Percentiles rank a stretch among this genome's conserved stretches.
These are phyloP conservation scores for Aspergillus asperescens DNA, from an alignment of 495 filamentous ascomycete genomes.

Conservation along the genomic window DNA sequence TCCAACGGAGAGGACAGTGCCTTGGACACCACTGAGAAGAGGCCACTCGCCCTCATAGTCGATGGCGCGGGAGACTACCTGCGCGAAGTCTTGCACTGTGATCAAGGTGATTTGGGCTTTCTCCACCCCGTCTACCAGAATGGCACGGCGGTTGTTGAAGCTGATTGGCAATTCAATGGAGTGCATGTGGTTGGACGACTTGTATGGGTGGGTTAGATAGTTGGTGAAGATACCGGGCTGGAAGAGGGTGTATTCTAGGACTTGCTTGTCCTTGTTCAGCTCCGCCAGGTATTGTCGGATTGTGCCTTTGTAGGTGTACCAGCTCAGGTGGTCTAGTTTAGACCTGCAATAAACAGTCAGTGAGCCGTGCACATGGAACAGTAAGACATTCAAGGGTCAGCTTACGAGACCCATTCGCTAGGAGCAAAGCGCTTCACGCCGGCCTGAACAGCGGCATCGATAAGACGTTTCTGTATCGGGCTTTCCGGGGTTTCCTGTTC, in stretches of 20 bases:
- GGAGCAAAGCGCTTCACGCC: constrained; percentile 56
- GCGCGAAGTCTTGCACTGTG: constrained; percentile 42
- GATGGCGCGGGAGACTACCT: constrained; percentile 44
- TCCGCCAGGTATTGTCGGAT: constrained; percentile 46
- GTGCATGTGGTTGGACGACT: constrained; percentile 45
- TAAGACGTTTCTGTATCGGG: constrained; percentile 42
- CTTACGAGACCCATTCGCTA: constrained; percentile 28
- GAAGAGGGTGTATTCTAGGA: constrained; percentile 56
- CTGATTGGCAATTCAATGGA: constrained; percentile 39
- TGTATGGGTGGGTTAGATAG: constrained; percentile 48
- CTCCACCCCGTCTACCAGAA: constrained; percentile 44
- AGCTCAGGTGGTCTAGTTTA: constrained; percentile 26
- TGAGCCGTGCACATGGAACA: not conserved
- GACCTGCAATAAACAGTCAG: constrained; percentile 11
- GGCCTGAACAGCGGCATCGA: constrained; percentile 56
- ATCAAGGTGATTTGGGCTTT: constrained; percentile 42
- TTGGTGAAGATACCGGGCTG: constrained; percentile 51
- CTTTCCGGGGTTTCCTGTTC: constrained; percentile 31
- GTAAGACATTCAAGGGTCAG: not conserved
- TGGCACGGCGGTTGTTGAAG: constrained; percentile 44
- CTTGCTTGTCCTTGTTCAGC: constrained; percentile 44
- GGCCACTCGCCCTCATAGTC: constrained; percentile 56
- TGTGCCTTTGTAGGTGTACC: constrained; percentile 45
- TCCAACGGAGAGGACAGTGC: constrained; percentile 35
- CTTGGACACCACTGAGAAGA: constrained; percentile 46